A percentile compares a stretch with the other conserved stretches of the same genome.
phyloP scores from a whole-genome alignment of 2,329 filamentous ascomycete species.

The Ophiostoma quercus region DNA sequence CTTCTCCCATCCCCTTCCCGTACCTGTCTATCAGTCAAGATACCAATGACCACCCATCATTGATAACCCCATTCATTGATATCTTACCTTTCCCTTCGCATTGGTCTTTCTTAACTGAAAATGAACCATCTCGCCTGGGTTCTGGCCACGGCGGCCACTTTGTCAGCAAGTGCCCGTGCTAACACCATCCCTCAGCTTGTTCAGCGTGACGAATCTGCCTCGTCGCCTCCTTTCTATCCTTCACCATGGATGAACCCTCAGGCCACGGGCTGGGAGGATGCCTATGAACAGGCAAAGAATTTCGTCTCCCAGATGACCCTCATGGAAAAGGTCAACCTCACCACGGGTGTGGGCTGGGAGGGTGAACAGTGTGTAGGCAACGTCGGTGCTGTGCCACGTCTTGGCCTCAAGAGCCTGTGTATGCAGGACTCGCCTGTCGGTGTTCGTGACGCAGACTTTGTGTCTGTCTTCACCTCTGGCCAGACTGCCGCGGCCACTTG shows the following conservation, averaged over 20 bases:
- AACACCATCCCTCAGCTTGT: conserved; percentile 22
- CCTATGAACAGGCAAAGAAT: conserved; percentile 67
- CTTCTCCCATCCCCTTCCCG: neutral
- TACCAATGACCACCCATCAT: neutral
- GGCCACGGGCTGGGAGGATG: conserved; percentile 66
- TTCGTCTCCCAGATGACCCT: conserved; percentile 83
- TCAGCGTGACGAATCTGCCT: conserved; percentile 28
- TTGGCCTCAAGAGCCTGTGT: conserved; percentile 70
- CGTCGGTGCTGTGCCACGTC: conserved; percentile 61
- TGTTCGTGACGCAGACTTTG: conserved; percentile 70
- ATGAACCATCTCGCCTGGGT: conserved; percentile 18
- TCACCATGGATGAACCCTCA: conserved; percentile 79
- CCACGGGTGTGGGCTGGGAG: conserved; percentile 75
- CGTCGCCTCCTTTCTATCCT: conserved; percentile 64
- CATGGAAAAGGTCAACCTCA: conserved; percentile 88
- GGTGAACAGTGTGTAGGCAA: conserved; percentile 74
- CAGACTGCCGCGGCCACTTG: conserved; percentile 79
- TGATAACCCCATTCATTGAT: neutral
- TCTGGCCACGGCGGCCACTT: conserved; percentile 1
- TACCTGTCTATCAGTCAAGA: neutral
- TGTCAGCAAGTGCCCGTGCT: conserved; percentile 26
- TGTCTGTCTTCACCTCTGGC: conserved; percentile 74
- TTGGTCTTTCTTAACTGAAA: neutral
- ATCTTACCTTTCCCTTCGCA: neutral
- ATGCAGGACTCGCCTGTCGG: conserved; percentile 82